Percentiles rank a stretch among this genome's conserved stretches.
Conservation (phyloP, 495 filamentous ascomycete genomes). For the Talaromyces nanjingensis region DNA sequence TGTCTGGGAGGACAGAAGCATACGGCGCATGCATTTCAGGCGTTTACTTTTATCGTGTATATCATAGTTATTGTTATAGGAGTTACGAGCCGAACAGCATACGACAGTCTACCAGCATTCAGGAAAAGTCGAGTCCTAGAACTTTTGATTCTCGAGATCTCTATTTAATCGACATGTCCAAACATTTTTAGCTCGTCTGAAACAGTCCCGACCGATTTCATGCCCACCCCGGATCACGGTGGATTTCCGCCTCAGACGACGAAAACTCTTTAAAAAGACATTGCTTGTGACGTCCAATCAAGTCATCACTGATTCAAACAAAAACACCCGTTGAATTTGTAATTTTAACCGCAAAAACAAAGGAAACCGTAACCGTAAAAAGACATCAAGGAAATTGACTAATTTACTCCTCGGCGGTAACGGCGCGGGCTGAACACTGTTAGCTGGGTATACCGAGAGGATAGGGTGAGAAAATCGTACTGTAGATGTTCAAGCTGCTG, state of each 20-base stretch:
- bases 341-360: constrained; percentile 25
- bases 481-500: constrained; percentile 98
- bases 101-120: background rate
- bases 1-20: background rate
- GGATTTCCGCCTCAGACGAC: background rate
- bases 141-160: constrained; percentile 1
- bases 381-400: constrained; percentile 26
- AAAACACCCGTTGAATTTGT: constrained; percentile 5
- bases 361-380: constrained; percentile 26
- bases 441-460: constrained; percentile 9
- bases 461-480: constrained; percentile 30
- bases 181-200: background rate
- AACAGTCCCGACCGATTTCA: background rate
- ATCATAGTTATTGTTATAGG: background rate
- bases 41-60: background rate
- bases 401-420: constrained; percentile 46
- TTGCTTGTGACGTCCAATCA: background rate
- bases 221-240: constrained; percentile 6
- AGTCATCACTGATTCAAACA: constrained; percentile 4
- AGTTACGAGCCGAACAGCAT: background rate
- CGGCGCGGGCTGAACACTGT: constrained; percentile 35
- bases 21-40: background rate
- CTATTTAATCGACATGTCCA: constrained; percentile 1
- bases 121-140: background rate
- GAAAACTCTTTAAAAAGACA: background rate